A percentile compares a stretch with the other conserved stretches of the same genome.
Evolutionary conservation across 306 rosid species (phyloP).

Genomic region (Malus sieversii): DNA sequence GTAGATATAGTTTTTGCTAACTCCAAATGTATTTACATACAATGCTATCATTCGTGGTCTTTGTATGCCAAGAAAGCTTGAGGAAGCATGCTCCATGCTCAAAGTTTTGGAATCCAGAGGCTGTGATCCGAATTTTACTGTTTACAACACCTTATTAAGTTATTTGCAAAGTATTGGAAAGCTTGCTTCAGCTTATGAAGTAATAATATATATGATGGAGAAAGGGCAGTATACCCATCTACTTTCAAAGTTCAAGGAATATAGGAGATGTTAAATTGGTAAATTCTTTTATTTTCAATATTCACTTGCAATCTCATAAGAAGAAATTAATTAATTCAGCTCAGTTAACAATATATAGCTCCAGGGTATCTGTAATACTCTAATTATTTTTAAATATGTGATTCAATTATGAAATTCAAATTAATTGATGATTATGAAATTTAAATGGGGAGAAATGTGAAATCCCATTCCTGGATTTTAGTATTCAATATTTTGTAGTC

Average conservation of each 20-base stretch:
- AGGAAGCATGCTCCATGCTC: slow-evolving; percentile 73
- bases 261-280: slow-evolving; percentile 31
- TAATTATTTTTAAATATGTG: too few species aligned
- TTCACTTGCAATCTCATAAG: too few species aligned
- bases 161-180: slow-evolving; percentile 65
- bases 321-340: too few species aligned
- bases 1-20: too few species aligned
- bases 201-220: slow-evolving; percentile 49
- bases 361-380: too few species aligned
- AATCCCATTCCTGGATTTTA: too few species aligned
- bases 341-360: too few species aligned
- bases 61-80: slow-evolving; percentile 65
- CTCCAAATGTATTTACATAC: slow-evolving; percentile 79
- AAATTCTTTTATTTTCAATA: not conserved
- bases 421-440: too few species aligned
- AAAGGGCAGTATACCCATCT: slow-evolving; percentile 58
- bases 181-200: slow-evolving; percentile 49
- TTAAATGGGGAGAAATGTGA: too few species aligned
- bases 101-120: slow-evolving; percentile 75
- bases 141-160: slow-evolving; percentile 60
- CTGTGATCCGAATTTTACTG: slow-evolving; percentile 68
- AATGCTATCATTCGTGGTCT: slow-evolving; percentile 82
- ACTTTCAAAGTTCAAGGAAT: slow-evolving; percentile 41
- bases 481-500: too few species aligned
- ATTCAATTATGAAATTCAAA: too few species aligned